Conservation (phyloP, 1,284 basidiomycete species). For the Cutaneotrichosporon dermatis region DNA sequence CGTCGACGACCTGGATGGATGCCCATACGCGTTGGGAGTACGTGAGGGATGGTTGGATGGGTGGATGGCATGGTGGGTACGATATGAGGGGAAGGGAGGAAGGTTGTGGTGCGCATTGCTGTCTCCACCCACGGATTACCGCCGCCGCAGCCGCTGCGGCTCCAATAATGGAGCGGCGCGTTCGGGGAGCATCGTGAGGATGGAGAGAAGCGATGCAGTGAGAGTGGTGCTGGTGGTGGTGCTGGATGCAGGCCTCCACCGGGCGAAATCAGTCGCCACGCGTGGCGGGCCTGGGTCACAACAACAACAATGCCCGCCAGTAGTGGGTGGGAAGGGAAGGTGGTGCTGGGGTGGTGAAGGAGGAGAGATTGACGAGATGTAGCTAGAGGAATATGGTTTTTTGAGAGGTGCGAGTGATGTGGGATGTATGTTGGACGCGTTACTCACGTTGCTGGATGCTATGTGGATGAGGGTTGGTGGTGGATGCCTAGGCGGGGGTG, state of each 20-base stretch:
- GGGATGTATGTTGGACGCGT: background rate
- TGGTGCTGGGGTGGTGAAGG: background rate
- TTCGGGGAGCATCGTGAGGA: background rate
- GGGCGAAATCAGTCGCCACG: constrained; percentile 8
- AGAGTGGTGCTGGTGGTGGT: background rate
- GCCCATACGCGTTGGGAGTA: background rate
- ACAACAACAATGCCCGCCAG: background rate
- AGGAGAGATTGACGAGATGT: background rate
- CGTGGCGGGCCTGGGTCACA: background rate
- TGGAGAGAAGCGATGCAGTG: background rate
- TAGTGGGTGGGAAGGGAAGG: background rate
- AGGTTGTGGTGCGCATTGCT: background rate
- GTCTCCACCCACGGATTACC: background rate
- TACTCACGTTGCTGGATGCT: constrained; percentile 5
- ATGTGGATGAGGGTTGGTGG: constrained; percentile 8
- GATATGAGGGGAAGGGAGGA: background rate
- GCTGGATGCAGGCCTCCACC: constrained; percentile 6
- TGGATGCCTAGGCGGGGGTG: constrained; percentile 7
- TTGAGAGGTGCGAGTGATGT: background rate
- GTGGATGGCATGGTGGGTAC: background rate
- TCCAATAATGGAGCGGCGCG: no score
- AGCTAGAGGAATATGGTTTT: background rate
- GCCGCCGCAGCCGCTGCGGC: background rate
- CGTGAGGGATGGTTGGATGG: background rate
- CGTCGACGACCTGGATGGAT: background rate